phyloP scores from a whole-genome alignment of 148 eudicot genomes.

The Rhododendron ovatum region DNA sequence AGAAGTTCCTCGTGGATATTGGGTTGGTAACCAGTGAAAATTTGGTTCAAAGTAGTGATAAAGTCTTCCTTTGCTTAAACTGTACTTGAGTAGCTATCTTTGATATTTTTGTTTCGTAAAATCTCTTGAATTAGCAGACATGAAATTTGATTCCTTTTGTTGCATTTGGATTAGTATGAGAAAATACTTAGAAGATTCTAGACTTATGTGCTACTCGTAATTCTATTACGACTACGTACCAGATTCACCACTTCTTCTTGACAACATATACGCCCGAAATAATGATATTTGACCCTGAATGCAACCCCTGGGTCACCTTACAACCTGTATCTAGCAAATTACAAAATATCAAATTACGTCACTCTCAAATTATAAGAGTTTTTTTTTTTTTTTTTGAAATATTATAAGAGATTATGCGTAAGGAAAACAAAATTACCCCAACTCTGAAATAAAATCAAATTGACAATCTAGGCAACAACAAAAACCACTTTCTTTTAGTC shows the following conservation, averaged over 20 bases:
- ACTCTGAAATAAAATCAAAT: not conserved
- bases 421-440: not conserved
- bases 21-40: slow-evolving; percentile 45
- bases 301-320: not conserved
- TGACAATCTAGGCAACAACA: not conserved
- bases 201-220: not conserved
- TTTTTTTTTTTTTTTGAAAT: no score
- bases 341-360: not conserved
- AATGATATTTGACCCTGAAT: not conserved
- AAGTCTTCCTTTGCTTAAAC: not conserved
- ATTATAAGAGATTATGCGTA: not conserved
- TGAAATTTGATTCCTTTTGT: not conserved
- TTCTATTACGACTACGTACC: not conserved
- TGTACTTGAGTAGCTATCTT: not conserved
- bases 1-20: slow-evolving; percentile 92
- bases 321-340: not conserved
- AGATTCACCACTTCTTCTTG: not conserved
- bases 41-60: not conserved
- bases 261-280: not conserved
- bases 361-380: not conserved
- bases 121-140: not conserved
- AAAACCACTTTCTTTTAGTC: not conserved
- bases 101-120: not conserved
- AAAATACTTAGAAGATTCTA: not conserved
- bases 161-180: not conserved